Conservation (phyloP, 2,329 filamentous ascomycete genomes). For the Penicillium sp. region DNA sequence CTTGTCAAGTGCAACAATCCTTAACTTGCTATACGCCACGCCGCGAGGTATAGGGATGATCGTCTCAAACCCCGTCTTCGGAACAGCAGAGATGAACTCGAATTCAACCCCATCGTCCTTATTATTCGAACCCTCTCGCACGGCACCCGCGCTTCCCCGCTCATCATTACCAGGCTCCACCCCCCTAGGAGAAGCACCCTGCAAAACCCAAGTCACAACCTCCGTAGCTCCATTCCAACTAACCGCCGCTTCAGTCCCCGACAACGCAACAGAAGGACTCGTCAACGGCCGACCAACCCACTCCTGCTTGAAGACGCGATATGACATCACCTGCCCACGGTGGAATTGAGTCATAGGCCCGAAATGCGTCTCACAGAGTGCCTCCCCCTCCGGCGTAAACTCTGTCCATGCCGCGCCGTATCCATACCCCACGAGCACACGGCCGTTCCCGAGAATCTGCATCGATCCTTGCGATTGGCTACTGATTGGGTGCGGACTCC, state of each 20-base stretch:
- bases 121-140: neutral
- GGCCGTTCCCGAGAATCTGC: conserved; percentile 46
- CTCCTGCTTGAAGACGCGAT: conserved; percentile 56
- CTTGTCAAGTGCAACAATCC: conserved; percentile 26
- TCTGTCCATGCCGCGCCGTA: conserved; percentile 54
- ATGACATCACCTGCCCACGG: conserved; percentile 48
- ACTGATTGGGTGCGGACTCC: conserved; percentile 41
- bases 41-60: conserved; percentile 24
- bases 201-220: conserved; percentile 32
- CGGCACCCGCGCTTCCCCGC: neutral
- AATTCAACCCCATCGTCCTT: conserved; percentile 14
- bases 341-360: conserved; percentile 27
- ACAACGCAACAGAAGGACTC: conserved; percentile 26
- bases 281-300: conserved; percentile 55
- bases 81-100: conserved; percentile 21
- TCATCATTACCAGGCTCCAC: neutral
- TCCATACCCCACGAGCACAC: conserved; percentile 55
- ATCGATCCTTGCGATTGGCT: conserved; percentile 48
- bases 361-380: conserved; percentile 58
- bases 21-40: conserved; percentile 15
- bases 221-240: conserved; percentile 44
- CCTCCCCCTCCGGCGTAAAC: conserved; percentile 46
- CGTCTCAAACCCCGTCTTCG: conserved; percentile 33
- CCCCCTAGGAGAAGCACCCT: conserved; percentile 16
- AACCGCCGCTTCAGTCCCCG: conserved; percentile 23